Conservation (phyloP, 768 basidiomycete species). For the Boletus reticulatus region DNA sequence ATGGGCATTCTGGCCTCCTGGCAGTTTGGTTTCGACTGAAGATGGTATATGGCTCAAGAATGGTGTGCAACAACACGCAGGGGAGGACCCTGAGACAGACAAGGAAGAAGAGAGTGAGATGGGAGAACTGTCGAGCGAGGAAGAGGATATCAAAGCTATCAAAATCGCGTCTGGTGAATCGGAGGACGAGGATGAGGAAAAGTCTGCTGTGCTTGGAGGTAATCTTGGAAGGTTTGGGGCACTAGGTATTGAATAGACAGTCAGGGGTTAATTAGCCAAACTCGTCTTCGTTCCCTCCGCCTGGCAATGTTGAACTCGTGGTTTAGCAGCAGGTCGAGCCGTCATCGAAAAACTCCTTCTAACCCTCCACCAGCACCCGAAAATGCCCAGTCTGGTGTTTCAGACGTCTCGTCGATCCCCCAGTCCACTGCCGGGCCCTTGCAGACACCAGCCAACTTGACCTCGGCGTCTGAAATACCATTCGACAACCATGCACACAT, state of each 20-base stretch:
- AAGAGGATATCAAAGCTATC: not conserved
- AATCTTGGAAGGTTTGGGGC: slow-evolving; percentile 31
- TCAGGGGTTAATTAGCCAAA: slow-evolving; percentile 12
- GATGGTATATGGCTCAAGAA: slow-evolving; percentile 60
- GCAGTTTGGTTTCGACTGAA: slow-evolving; percentile 29
- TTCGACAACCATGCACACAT: slow-evolving; percentile 25
- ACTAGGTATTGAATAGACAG: slow-evolving; percentile 24
- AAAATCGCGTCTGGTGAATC: slow-evolving; percentile 12
- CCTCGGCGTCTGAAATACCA: slow-evolving; percentile 19
- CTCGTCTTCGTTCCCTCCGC: not conserved
- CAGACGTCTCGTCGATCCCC: slow-evolving; percentile 16
- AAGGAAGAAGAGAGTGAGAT: slow-evolving; percentile 29
- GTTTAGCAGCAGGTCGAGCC: slow-evolving; percentile 31
- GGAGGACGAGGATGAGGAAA: slow-evolving; percentile 15
- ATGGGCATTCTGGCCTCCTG: slow-evolving; percentile 88
- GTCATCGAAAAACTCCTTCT: slow-evolving; percentile 12
- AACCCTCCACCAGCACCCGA: not conserved
- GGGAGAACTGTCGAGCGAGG: slow-evolving; percentile 13
- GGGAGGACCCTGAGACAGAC: slow-evolving; percentile 25
- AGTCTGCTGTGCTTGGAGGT: not conserved
- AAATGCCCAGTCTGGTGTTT: slow-evolving; percentile 2
- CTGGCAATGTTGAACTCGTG: slow-evolving; percentile 27
- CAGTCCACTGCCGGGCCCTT: slow-evolving; percentile 16
- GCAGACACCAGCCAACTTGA: slow-evolving; percentile 8
- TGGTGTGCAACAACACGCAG: slow-evolving; percentile 18